These are phyloP conservation scores for Pythium phragmitis DNA, from an alignment of 352 stramenopile species.

Conservation along the genomic window DNA sequence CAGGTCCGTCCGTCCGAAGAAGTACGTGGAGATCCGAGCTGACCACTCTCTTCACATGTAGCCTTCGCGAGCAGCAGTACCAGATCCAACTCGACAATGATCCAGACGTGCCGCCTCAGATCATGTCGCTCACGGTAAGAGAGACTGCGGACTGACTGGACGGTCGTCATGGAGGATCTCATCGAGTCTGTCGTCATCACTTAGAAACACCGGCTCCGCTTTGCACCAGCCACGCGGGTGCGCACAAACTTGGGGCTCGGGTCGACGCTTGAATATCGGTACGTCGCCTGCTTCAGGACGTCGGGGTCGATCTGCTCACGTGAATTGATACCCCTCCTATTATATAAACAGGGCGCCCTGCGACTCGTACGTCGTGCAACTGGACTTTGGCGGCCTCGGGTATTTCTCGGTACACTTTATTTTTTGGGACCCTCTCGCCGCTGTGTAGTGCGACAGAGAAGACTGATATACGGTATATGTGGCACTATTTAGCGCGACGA, in stretches of 20 bases:
- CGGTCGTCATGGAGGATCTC: not conserved
- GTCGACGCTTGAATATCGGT: constrained; percentile 31
- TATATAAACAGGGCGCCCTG: constrained; percentile 17
- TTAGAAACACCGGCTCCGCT: constrained; percentile 36
- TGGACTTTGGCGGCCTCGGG: constrained; percentile 43
- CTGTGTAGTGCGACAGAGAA: not conserved
- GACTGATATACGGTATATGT: not conserved
- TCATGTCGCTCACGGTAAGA: constrained; percentile 1
- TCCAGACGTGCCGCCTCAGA: not conserved
- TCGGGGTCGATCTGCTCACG: not conserved
- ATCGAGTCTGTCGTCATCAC: not conserved
- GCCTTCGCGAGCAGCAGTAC: constrained; percentile 30
- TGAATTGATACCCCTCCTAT: not conserved
- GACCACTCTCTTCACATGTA: constrained; percentile 6
- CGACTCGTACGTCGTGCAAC: constrained; percentile 42
- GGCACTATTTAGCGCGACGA: constrained; percentile 28
- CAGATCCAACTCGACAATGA: constrained; percentile 8
- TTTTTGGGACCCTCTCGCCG: not conserved
- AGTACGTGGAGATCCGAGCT: not conserved
- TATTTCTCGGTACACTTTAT: constrained; percentile 34
- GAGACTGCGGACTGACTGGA: not conserved
- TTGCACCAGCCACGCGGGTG: constrained; percentile 37
- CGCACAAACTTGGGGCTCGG: constrained; percentile 38
- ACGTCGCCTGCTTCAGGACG: not conserved
- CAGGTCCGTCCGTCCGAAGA: constrained; percentile 26